A percentile compares a stretch with the other conserved stretches of the same genome.
phyloP scores from a whole-genome alignment of 805 yeast genomes.

The Saccharomycopsis sp. region DNA sequence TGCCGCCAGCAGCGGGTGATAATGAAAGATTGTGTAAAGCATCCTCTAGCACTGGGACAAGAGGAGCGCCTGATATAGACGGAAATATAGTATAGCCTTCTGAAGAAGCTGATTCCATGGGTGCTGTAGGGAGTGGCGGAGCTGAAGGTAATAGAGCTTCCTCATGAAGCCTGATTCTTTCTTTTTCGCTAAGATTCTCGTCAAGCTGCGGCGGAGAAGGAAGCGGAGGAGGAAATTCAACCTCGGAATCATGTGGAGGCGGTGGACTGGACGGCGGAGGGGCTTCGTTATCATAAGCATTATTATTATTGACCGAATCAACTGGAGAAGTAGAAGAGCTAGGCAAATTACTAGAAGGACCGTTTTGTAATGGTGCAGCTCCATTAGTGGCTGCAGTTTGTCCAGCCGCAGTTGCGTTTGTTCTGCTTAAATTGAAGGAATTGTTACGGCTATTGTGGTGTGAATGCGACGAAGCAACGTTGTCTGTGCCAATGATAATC shows the following conservation, averaged over 20 bases:
- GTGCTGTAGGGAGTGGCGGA: slow-evolving; percentile 26
- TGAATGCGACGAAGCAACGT: not conserved
- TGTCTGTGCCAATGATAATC: slow-evolving; percentile 70
- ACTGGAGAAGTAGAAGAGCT: not conserved
- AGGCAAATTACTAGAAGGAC: not conserved
- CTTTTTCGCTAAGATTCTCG: slow-evolving; percentile 49
- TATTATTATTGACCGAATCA: not conserved
- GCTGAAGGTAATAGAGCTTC: slow-evolving; percentile 59
- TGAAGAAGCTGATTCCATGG: not conserved
- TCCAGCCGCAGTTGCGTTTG: not conserved
- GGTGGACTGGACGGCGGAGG: slow-evolving; percentile 17
- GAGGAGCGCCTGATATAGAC: not conserved
- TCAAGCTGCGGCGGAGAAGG: slow-evolving; percentile 14
- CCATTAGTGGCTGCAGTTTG: not conserved
- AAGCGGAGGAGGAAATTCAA: slow-evolving; percentile 12
- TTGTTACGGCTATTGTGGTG: not conserved
- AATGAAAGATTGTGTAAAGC: not conserved
- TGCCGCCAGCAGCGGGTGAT: slow-evolving; percentile 24
- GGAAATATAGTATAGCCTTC: not conserved
- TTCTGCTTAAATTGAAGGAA: not conserved
- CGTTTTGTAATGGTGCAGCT: no score
- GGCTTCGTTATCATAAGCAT: slow-evolving; percentile 5
- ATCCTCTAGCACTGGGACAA: slow-evolving; percentile 10
- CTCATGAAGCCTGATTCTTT: slow-evolving; percentile 45
- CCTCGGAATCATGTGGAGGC: not conserved